Base-by-base conservation (phyloP, 2,329 filamentous ascomycete species). In the Aspergillus vadensis region DNA sequence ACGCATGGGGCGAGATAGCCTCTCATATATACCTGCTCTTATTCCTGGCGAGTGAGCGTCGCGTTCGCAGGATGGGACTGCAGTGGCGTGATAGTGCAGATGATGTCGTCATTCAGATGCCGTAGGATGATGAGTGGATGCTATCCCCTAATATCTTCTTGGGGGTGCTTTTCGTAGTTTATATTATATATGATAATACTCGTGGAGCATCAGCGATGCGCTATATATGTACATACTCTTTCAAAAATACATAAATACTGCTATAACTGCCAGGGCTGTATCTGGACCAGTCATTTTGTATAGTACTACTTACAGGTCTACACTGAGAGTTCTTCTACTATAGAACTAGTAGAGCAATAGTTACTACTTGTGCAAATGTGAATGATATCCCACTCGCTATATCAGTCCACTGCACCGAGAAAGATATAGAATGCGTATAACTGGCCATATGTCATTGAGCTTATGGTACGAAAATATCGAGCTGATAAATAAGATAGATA, bases 1-100 rank as follows among this genome's bases (percentile, higher is more conserved):
- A 90, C 71, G 91, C 91, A 70, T 97, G 91, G 88, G 92, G 90
- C 0, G 84, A 88, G 63, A 79, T 91, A 0, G 85, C 86, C 0
- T 83, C 86, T 57, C 88, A 96, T 68, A 82, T 91, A 36, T 96
- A 92, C 73, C 76, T 95, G 4, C 73, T 93, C 41, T 75, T 96
- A 0, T 94, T 90, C 71, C 76, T 92, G 14, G 89, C 87, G 0
- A 94, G 88, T 67, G 81, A 85, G 58, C 82, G 88, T 32, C 81
- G 82, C 62, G 75, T 93, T 15, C 82, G 84, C 60, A 79, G 78
- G 6, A 83, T 83, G 8, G 83, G 83, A 0, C 79, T 85, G 14
- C 77, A 78, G 51, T 96, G 91, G 91, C 75, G 88, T 55, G 91
- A 88, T 74, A 85, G 82, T 0, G 81, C 82, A 1, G 87, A 87